Base-by-base conservation (phyloP, 768 basidiomycete species). In the Nevesoporus exiguus region DNA sequence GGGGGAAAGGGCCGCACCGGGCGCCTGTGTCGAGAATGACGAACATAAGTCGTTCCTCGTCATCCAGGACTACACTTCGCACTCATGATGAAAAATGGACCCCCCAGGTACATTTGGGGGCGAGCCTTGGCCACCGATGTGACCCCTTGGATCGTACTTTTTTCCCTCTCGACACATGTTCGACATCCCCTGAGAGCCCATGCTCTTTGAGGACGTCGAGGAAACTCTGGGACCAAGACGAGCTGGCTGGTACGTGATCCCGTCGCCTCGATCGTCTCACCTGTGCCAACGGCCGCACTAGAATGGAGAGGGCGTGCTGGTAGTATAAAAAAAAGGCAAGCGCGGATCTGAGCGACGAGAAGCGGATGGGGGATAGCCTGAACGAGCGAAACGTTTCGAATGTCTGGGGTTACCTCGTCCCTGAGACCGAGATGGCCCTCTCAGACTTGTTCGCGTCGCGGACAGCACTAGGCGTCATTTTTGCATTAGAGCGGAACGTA, bases 241-340 rank as follows among this genome's bases (percentile, higher is more conserved):
- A 49, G 46, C 14, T 5, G 25, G 25, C n/a, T 15, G 2, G 46
- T 55, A 51, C 61, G 52, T 63, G 55, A 53, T 31, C 36, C 17
- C 5, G 30, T 44, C 30, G 14, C 45, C 49, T 52, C 37, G 48
- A 37, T 21, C 41, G 37, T 45, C 24, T 49, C 31, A 7, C 39
- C 33, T 46, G 27, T 3, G 31, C 39, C 43, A 44, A 52, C 30
- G 31, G 44, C 34, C 14, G 24, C 19, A n/a, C 30, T 15, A n/a
- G 44, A n/a, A n/a, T n/a, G 31, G 41, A 17, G 33, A 39, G 36
- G 40, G 25, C 24, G 37, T 21, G 4, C 49, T 34, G 25, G 13
- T 27, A 24, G 33, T 41, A 17, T n/a, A n/a, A n/a, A n/a, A 13
- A 43, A 17, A 33, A 47, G 36, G 50, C 13, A 40, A 57, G 47